Evolutionary conservation across 352 stramenopile species (phyloP).

Genomic region (Phytopythium montanum): DNA sequence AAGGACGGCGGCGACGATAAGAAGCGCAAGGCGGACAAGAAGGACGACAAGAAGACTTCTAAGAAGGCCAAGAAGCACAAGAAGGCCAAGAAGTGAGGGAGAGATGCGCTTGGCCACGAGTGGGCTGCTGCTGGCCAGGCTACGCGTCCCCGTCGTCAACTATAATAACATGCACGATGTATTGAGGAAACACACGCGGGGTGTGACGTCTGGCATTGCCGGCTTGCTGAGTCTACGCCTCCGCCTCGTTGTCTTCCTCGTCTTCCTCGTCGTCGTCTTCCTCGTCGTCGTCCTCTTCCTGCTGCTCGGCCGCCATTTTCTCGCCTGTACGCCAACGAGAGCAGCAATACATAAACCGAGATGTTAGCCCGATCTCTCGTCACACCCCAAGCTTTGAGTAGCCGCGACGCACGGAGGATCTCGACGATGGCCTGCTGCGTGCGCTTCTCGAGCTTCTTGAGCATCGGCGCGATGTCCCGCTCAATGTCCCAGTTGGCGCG

Average conservation of each 20-base stretch:
- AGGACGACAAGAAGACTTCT: conserved; percentile 46
- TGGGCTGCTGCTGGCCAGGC: background rate
- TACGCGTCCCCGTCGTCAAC: background rate
- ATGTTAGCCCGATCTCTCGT: background rate
- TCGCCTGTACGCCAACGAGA: conserved; percentile 38
- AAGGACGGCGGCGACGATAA: conserved; percentile 43
- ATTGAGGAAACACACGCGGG: background rate
- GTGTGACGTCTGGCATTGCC: background rate
- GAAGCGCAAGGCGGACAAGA: conserved; percentile 73
- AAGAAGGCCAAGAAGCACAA: conserved; percentile 61
- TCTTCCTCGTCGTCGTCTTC: conserved; percentile 56
- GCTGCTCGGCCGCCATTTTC: conserved; percentile 73
- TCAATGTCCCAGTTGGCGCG: conserved; percentile 88
- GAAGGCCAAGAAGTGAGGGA: too few relatives aligned
- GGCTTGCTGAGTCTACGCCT: background rate
- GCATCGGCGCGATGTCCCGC: conserved; percentile 80
- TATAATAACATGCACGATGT: conserved; percentile 7
- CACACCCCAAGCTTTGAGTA: background rate
- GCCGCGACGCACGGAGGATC: conserved; percentile 62
- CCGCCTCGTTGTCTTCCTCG: conserved; percentile 31
- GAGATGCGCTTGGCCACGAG: too few relatives aligned
- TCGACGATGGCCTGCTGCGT: conserved; percentile 86
- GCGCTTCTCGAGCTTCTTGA: conserved; percentile 83
- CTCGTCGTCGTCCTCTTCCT: conserved; percentile 51
- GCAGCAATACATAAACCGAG: background rate